Conservation (phyloP, 202 grass and related monocot species). For the Hordeum pubiflorum region DNA sequence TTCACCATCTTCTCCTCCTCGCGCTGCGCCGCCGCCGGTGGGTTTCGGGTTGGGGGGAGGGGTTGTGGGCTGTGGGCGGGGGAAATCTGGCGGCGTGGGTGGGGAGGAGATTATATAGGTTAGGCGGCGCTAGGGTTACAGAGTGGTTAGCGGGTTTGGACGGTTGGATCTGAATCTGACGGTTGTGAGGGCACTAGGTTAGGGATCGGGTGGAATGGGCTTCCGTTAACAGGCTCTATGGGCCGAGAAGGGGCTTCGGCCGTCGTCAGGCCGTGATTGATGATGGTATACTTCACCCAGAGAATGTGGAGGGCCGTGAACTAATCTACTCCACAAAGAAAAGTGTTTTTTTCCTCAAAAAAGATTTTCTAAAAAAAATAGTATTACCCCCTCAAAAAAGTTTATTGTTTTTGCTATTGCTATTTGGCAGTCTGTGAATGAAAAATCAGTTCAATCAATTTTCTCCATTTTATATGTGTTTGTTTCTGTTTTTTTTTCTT, state of each 20-base stretch:
- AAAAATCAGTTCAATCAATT: too few species aligned
- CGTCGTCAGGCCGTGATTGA: too few species aligned
- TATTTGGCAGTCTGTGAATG: too few species aligned
- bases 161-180: slow-evolving; percentile 14
- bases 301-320: neutral
- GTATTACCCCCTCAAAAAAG: too few species aligned
- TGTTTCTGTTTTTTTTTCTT: too few species aligned
- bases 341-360: too few species aligned
- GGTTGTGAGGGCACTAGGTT: accelerated
- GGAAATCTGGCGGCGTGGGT: neutral
- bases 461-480: too few species aligned
- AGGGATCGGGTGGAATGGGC: neutral
- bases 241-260: too few species aligned
- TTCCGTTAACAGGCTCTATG: neutral
- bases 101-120: neutral
- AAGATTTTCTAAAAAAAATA: too few species aligned
- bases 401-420: too few species aligned
- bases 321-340: neutral
- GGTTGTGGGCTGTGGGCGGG: neutral
- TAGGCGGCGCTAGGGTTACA: slow-evolving; percentile 12
- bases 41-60: too few species aligned
- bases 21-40: slow-evolving; percentile 4
- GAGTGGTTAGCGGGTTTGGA: neutral
- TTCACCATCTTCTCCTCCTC: slow-evolving; percentile 47
- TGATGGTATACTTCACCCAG: too few species aligned